Evolutionary conservation across 2,329 filamentous ascomycete genomes (phyloP), one percentile per base, ranked within the genome.

Genomic region (Fusarium sp.): DNA sequence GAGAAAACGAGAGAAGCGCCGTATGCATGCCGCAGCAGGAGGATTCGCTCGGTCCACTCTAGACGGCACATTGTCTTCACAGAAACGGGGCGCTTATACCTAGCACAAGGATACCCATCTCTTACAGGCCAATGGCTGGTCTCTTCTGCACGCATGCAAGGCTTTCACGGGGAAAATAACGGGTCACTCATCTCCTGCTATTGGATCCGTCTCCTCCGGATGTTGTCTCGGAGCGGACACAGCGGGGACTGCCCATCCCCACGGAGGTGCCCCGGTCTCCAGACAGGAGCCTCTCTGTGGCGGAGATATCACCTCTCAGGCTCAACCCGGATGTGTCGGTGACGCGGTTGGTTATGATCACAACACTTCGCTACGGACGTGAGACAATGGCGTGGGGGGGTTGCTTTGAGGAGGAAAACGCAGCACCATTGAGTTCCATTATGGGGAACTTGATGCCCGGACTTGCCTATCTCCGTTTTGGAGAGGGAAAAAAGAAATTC

Each of bases 191-290:
- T 23, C 31, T 38, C 5, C 38, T 54, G 15, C 29, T 20, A 70
- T 68, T 70, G 63, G 67, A 20, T 56, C 67, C 67, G 67, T 52
- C 21, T 21, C 24, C 58, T 68, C 67, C 63, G 58, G 54, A 49
- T 70, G 42, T 24, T 67, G 57, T 58, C 54, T 70, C 67, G 67
- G 67, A 50, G 67, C 67, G 67, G 67, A 70, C 49, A 60, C 49
- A 16, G 67, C 58, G 67, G 67, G 58, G 54, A 37, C 46, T 38
- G 5, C 21, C 28, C 31, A 26, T 68, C 67, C 57, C 69, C 50
- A 73, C 60, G 70, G 70, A 68, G 57, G 55, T 39, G 49, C 68
- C 66, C 58, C 47, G 52, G 54, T 44, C 46, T 53, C 50, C 39
- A 58, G 50, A 52, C 29, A 33, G 16, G 18, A 61, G 38, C 59